Evolutionary conservation across 1,139 yeast species (phyloP).

Genomic region (Dujonia santamariae): DNA sequence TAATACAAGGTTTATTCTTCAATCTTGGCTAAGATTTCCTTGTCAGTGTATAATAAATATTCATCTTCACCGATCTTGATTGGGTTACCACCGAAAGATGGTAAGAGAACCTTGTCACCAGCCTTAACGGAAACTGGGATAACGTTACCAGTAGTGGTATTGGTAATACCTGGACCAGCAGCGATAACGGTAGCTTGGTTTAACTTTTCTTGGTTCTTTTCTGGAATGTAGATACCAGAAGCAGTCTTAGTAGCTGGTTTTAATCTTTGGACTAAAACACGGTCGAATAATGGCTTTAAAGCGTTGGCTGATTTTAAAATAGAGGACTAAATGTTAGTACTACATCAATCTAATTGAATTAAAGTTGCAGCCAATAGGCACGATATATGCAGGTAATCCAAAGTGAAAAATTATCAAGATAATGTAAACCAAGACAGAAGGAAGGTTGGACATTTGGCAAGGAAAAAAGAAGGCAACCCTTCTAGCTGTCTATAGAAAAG

Average conservation of each 20-base stretch:
- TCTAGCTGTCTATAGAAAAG: too few relatives aligned
- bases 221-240: conserved; percentile 93
- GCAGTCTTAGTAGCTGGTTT: conserved; percentile 93
- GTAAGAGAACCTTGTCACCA: conserved; percentile 93
- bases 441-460: too few relatives aligned
- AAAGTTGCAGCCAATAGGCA: too few relatives aligned
- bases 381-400: too few relatives aligned
- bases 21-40: conserved; percentile 91
- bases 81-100: conserved; percentile 84
- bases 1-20: conserved; percentile 36
- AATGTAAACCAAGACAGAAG: conserved; percentile 2
- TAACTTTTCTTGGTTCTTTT: conserved; percentile 91
- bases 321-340: conserved; percentile 33
- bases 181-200: conserved; percentile 80
- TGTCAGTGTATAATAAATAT: conserved; percentile 77
- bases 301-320: conserved; percentile 82
- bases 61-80: conserved; percentile 85
- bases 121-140: conserved; percentile 72
- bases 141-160: conserved; percentile 59
- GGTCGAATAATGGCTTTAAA: conserved; percentile 89
- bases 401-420: too few relatives aligned
- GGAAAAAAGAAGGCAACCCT: too few relatives aligned
- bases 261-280: conserved; percentile 90
- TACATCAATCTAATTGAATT: background rate
- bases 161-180: conserved; percentile 79